Percentiles rank a stretch among this genome's conserved stretches.
These are phyloP conservation scores for Hyaloscypha hepaticicola DNA, from an alignment of 495 filamentous ascomycete species.

Conservation along the genomic window DNA sequence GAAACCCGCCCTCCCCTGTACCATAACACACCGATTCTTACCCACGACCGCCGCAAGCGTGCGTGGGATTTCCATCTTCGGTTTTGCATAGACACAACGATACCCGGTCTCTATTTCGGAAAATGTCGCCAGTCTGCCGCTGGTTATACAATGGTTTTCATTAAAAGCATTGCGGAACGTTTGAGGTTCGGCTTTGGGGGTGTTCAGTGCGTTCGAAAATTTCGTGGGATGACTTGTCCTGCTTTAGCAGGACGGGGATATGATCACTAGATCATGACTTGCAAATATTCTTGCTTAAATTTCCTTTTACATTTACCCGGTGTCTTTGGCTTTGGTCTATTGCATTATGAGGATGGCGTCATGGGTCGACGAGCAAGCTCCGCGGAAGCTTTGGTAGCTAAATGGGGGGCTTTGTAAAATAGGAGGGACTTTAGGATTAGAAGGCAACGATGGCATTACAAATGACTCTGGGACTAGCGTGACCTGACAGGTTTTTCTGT, in stretches of 20 bases:
- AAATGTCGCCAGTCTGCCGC: slow-evolving; percentile 22
- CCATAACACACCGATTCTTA: slow-evolving; percentile 27
- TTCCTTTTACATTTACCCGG: slow-evolving; percentile 27
- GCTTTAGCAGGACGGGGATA: neutral
- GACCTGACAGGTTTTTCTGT: neutral
- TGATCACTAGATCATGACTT: slow-evolving; percentile 10
- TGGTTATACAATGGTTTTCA: slow-evolving; percentile 31
- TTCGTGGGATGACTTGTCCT: slow-evolving; percentile 4
- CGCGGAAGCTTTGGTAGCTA: neutral
- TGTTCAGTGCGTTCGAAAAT: slow-evolving; percentile 16
- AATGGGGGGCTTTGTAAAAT: slow-evolving; percentile 23
- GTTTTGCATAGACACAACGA: slow-evolving; percentile 36
- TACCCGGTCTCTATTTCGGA: slow-evolving; percentile 33
- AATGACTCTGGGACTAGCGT: neutral
- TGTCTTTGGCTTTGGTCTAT: slow-evolving; percentile 30
- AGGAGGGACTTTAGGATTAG: slow-evolving; percentile 19
- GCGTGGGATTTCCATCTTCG: slow-evolving; percentile 31
- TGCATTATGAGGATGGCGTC: slow-evolving; percentile 32
- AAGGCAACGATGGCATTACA: neutral
- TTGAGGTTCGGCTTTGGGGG: slow-evolving; percentile 20
- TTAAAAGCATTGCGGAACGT: slow-evolving; percentile 30
- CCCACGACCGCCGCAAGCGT: slow-evolving; percentile 13
- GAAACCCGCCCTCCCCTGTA: slow-evolving; percentile 19
- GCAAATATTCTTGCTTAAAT: slow-evolving; percentile 10
- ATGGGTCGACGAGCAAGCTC: slow-evolving; percentile 3